phyloP scores from a whole-genome alignment of 345 rosid genomes.

The Arabidopsis thaliana region DNA sequence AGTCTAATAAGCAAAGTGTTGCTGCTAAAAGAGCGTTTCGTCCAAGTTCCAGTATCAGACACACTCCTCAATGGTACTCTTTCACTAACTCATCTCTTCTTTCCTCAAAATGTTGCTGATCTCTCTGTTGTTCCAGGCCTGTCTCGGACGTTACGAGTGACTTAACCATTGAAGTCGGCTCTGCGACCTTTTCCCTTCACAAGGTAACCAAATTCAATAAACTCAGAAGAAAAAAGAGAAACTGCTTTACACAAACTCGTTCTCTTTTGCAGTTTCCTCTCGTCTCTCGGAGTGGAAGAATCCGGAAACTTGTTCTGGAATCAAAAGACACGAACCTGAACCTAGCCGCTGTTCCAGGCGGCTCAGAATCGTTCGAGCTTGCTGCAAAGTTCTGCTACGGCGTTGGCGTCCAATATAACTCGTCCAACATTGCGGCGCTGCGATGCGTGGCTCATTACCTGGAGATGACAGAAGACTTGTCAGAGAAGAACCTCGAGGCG shows the following conservation, averaged over 20 bases:
- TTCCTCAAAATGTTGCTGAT: too few relatives aligned
- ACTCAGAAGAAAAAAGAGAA: neutral
- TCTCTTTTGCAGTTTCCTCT: constrained; percentile 72
- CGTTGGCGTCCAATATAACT: constrained; percentile 62
- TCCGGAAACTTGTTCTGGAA: constrained; percentile 70
- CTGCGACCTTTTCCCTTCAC: constrained; percentile 84
- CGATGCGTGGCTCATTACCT: constrained; percentile 81
- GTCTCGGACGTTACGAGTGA: constrained; percentile 94
- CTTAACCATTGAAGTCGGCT: constrained; percentile 80
- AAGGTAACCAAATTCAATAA: constrained; percentile 52
- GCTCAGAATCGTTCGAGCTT: constrained; percentile 84
- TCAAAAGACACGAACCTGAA: constrained; percentile 71
- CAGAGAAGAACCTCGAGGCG: constrained; percentile 77
- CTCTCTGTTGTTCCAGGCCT: constrained; percentile 73
- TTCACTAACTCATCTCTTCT: constrained; percentile 12
- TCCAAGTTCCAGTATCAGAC: constrained; percentile 85
- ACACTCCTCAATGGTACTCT: constrained; percentile 97
- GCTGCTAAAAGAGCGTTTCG: constrained; percentile 88
- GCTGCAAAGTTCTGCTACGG: constrained; percentile 99
- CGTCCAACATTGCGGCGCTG: constrained; percentile 70
- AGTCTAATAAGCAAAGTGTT: constrained; percentile 78
- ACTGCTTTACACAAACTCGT: neutral
- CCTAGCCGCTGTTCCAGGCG: constrained; percentile 78
- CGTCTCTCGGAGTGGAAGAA: constrained; percentile 86
- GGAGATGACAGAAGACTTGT: constrained; percentile 92